A percentile compares a stretch with the other conserved stretches of the same genome.
These are phyloP conservation scores for Aegilops longissima DNA, from an alignment of 176 grass and related monocot genomes.

Conservation along the genomic window DNA sequence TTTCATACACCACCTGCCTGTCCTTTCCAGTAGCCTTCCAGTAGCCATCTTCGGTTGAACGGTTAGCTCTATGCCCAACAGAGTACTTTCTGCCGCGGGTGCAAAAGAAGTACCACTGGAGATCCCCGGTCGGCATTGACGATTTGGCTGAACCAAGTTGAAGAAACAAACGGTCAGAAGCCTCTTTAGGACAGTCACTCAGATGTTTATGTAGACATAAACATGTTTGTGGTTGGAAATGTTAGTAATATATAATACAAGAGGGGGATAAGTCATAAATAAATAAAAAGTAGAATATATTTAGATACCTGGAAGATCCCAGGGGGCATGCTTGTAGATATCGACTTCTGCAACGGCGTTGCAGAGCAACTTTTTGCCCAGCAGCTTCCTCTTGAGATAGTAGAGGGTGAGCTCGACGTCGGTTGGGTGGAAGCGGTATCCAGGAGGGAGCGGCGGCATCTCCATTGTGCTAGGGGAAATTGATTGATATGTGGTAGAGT, in stretches of 20 bases:
- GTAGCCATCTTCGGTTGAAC: slow-evolving; percentile 73
- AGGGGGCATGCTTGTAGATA: slow-evolving; percentile 81
- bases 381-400: slow-evolving; percentile 81
- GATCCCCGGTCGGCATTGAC: slow-evolving; percentile 61
- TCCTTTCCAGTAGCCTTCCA: slow-evolving; percentile 97
- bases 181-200: not conserved
- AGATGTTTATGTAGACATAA: not conserved
- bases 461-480: slow-evolving; percentile 33
- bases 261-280: not conserved
- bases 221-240: not conserved
- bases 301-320: slow-evolving; percentile 74
- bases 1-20: slow-evolving; percentile 56
- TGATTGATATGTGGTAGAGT: not conserved
- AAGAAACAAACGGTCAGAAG: slow-evolving; percentile 2
- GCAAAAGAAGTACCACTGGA: slow-evolving; percentile 91
- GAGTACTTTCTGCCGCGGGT: slow-evolving; percentile 75
- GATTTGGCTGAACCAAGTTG: slow-evolving; percentile 57
- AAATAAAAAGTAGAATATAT: not conserved
- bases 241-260: not conserved
- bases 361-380: slow-evolving; percentile 52
- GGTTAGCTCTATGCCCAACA: slow-evolving; percentile 68
- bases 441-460: slow-evolving; percentile 60
- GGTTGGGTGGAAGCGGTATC: slow-evolving; percentile 84
- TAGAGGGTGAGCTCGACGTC: slow-evolving; percentile 71
- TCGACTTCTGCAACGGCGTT: slow-evolving; percentile 63